These are phyloP conservation scores for Phytophthora syringae DNA, from an alignment of 352 stramenopile species.

Conservation along the genomic window DNA sequence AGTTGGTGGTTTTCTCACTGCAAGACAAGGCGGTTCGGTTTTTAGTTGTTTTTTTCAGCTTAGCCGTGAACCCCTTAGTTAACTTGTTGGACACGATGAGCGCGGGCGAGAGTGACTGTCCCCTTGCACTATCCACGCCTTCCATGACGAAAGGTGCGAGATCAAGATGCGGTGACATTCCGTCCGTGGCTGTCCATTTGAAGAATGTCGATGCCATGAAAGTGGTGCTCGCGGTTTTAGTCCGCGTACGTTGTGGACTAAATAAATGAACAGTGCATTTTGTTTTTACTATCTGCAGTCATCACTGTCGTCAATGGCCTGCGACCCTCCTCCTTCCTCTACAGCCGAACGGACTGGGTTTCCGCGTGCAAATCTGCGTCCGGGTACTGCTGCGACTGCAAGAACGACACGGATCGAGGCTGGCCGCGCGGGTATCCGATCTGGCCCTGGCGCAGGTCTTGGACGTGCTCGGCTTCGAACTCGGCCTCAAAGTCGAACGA, in stretches of 20 bases:
- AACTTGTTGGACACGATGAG: too few species aligned
- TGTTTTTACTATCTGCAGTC: constrained; percentile 7
- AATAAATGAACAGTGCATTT: constrained; percentile 10
- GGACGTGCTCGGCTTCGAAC: constrained; percentile 52
- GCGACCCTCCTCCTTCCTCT: constrained; percentile 6
- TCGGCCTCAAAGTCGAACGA: constrained; percentile 66
- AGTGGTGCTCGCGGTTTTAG: too few species aligned
- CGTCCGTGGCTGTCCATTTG: not conserved
- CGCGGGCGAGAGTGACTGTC: not conserved
- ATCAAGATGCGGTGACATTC: constrained; percentile 8
- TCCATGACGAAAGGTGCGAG: constrained; percentile 19
- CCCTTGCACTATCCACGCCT: constrained; percentile 18
- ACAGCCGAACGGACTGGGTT: constrained; percentile 55
- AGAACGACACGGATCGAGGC: constrained; percentile 70
- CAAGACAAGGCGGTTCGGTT: not conserved
- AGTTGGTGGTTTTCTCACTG: not conserved
- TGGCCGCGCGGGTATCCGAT: constrained; percentile 58
- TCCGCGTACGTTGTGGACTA: not conserved
- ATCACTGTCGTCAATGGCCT: not conserved
- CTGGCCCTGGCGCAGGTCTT: constrained; percentile 54
- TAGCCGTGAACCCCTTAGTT: too few species aligned
- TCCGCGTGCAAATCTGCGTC: constrained; percentile 76
- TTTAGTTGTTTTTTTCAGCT: too few species aligned
- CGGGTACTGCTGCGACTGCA: constrained; percentile 76
- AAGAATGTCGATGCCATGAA: not conserved